Conservation (phyloP, 345 rosid genomes). For the Erucastrum elatum region DNA sequence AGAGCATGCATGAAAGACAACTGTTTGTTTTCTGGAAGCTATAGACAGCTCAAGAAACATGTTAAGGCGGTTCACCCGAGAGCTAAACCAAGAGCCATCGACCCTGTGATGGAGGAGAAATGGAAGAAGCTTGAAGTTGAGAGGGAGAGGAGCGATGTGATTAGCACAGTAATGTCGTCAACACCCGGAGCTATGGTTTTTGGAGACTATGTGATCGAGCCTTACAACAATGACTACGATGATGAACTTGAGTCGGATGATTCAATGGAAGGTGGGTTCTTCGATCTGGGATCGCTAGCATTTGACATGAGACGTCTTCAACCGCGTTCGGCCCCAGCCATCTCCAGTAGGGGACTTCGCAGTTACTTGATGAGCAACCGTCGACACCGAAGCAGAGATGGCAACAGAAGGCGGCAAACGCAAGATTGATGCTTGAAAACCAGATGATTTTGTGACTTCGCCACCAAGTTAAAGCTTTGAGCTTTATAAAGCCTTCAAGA, state of each 20-base stretch:
- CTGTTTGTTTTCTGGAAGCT: constrained; percentile 64
- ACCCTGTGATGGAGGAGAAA: constrained; percentile 70
- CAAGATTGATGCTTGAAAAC: constrained; percentile 12
- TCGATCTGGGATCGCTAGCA: constrained; percentile 47
- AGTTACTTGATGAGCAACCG: constrained; percentile 48
- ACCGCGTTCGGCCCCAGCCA: constrained; percentile 40
- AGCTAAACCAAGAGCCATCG: constrained; percentile 75
- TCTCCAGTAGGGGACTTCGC: constrained; percentile 38
- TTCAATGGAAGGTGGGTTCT: constrained; percentile 46
- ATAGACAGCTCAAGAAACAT: constrained; percentile 70
- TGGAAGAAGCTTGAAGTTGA: constrained; percentile 77
- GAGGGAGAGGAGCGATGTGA: constrained; percentile 69
- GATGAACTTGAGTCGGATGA: constrained; percentile 58
- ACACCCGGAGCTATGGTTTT: constrained; percentile 71
- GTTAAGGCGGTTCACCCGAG: constrained; percentile 71
- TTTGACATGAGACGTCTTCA: constrained; percentile 38
- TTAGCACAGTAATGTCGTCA: constrained; percentile 67
- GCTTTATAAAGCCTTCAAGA: constrained; percentile 10
- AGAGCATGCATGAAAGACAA: constrained; percentile 76
- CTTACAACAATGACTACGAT: constrained; percentile 46
- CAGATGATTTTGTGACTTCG: background rate
- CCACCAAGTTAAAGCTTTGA: constrained; percentile 7
- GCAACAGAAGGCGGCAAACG: constrained; percentile 31
- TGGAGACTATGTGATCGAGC: constrained; percentile 91
- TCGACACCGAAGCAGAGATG: constrained; percentile 44